Evolutionary conservation across 1,284 basidiomycete genomes (phyloP).

Genomic region (Psilocybe mexicana): DNA sequence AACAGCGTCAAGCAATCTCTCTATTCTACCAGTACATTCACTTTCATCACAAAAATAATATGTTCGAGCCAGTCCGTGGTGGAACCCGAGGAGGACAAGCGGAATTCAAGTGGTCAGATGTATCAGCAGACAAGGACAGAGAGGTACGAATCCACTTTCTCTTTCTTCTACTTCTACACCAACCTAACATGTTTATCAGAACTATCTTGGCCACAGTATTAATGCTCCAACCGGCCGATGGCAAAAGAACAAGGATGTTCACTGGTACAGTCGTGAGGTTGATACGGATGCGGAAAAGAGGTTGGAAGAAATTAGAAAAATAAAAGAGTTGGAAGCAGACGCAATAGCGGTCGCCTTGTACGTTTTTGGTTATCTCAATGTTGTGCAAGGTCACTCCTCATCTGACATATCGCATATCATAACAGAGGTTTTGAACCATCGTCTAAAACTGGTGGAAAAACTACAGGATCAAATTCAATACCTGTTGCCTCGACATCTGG

Average conservation of each 20-base stretch:
- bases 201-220: slow-evolving; percentile 90
- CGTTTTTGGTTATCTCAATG: slow-evolving; percentile 23
- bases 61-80: slow-evolving; percentile 82
- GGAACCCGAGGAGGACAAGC: slow-evolving; percentile 88
- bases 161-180: background rate
- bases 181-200: slow-evolving; percentile 41
- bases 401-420: background rate
- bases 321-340: slow-evolving; percentile 88
- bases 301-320: slow-evolving; percentile 69
- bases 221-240: slow-evolving; percentile 91
- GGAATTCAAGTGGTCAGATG: slow-evolving; percentile 91
- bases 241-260: slow-evolving; percentile 94
- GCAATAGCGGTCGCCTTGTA: slow-evolving; percentile 80
- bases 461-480: slow-evolving; percentile 26
- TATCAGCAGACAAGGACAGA: slow-evolving; percentile 88
- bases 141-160: slow-evolving; percentile 53
- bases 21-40: background rate
- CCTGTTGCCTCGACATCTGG: slow-evolving; percentile 35
- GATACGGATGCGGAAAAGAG: slow-evolving; percentile 46
- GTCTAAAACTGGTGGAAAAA: slow-evolving; percentile 18
- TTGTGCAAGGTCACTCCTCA: background rate
- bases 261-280: slow-evolving; percentile 84
- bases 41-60: slow-evolving; percentile 23
- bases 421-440: slow-evolving; percentile 63
- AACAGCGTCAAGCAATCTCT: background rate